These are phyloP conservation scores for Dactylonectria estremocensis DNA, from an alignment of 2,329 filamentous ascomycete species.

Conservation along the genomic window DNA sequence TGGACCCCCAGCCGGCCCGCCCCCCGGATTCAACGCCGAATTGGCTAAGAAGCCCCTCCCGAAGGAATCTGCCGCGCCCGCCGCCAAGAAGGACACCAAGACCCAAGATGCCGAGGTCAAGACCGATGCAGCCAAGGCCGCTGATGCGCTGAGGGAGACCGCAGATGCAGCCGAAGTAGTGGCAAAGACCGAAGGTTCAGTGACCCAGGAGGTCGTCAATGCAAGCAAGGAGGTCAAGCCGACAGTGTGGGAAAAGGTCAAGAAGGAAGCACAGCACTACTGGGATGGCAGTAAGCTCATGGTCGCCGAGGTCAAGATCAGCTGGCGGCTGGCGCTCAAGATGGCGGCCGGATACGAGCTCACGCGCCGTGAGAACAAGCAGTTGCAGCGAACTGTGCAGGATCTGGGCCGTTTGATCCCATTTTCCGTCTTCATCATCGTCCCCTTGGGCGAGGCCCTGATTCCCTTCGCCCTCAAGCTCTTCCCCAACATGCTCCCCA, in stretches of 20 bases:
- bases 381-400: slow-evolving; percentile 93
- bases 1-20: slow-evolving; percentile 73
- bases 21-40: slow-evolving; percentile 92
- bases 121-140: slow-evolving; percentile 15
- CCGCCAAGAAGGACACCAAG: slow-evolving; percentile 54
- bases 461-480: slow-evolving; percentile 92
- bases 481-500: slow-evolving; percentile 97
- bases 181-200: slow-evolving; percentile 54
- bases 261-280: slow-evolving; percentile 94
- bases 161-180: slow-evolving; percentile 48
- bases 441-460: slow-evolving; percentile 94
- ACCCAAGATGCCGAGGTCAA: slow-evolving; percentile 39
- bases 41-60: slow-evolving; percentile 88
- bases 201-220: slow-evolving; percentile 63
- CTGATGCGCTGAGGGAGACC: slow-evolving; percentile 45
- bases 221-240: slow-evolving; percentile 85
- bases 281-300: slow-evolving; percentile 99
- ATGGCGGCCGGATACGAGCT: slow-evolving; percentile 99
- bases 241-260: slow-evolving; percentile 92
- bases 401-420: slow-evolving; percentile 94
- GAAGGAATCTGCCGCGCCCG: slow-evolving; percentile 62
- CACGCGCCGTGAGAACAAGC: slow-evolving; percentile 91
- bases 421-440: slow-evolving; percentile 97
- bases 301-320: slow-evolving; percentile 93
- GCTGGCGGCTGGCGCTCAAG: slow-evolving; percentile 90